Evolutionary conservation across 345 rosid species (phyloP).

Genomic region (Salix brachista): DNA sequence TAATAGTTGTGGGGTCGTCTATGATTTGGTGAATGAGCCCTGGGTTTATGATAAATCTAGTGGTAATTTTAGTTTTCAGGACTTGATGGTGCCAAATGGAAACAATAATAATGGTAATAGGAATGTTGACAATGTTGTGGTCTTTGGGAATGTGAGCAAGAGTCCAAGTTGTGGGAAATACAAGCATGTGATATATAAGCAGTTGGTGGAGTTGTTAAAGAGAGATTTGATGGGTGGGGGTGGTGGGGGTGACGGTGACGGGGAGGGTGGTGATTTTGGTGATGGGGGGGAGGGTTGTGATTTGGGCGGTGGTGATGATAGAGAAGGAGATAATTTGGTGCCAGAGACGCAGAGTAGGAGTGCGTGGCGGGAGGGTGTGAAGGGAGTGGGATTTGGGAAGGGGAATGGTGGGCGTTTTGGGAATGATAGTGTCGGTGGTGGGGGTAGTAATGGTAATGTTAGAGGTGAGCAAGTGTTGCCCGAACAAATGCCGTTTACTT

Average conservation of each 20-base stretch:
- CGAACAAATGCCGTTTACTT: slow-evolving; percentile 30
- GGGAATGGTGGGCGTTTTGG: slow-evolving; percentile 9
- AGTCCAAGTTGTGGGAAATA: slow-evolving; percentile 44
- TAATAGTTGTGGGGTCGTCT: not conserved
- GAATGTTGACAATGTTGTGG: not conserved
- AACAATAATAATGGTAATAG: not conserved
- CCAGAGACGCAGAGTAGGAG: slow-evolving; percentile 30
- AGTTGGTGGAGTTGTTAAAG: slow-evolving; percentile 57
- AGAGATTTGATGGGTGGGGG: slow-evolving; percentile 26
- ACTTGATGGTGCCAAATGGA: slow-evolving; percentile 55
- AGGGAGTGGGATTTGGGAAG: slow-evolving; percentile 12
- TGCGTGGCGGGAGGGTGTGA: slow-evolving; percentile 24
- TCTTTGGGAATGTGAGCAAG: slow-evolving; percentile 8
- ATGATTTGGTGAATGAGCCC: slow-evolving; percentile 18
- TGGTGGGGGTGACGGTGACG: not conserved
- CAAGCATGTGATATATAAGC: slow-evolving; percentile 55
- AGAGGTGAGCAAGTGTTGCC: slow-evolving; percentile 1
- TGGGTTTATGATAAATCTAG: slow-evolving; percentile 36
- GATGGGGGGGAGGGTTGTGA: slow-evolving; percentile 13
- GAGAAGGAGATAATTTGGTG: slow-evolving; percentile 36
- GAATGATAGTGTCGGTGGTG: not conserved
- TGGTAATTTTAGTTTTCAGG: slow-evolving; percentile 33
- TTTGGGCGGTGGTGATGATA: slow-evolving; percentile 8
- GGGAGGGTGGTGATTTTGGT: slow-evolving; percentile 13
- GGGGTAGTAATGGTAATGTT: not conserved